Evolutionary conservation across 2,329 filamentous ascomycete species (phyloP).

Genomic region (Talaromyces rugulosus): DNA sequence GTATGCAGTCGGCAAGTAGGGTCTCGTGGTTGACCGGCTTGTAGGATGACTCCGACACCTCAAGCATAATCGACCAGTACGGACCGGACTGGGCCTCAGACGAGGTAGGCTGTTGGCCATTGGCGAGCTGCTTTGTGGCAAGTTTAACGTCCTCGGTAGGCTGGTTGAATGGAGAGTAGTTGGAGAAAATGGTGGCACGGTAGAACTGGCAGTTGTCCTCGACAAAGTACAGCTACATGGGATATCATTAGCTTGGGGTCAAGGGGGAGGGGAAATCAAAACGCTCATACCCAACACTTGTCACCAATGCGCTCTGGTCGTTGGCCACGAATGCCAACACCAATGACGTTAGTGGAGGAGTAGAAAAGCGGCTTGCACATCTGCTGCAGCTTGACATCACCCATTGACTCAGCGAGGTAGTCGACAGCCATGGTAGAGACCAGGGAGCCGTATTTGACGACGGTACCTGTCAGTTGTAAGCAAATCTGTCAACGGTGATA

Average conservation of each 20-base stretch:
- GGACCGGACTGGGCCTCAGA: constrained; percentile 76
- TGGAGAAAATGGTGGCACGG: constrained; percentile 99
- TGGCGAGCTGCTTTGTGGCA: constrained; percentile 75
- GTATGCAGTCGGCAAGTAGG: constrained; percentile 83
- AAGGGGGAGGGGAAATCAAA: background rate
- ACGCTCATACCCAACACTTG: constrained; percentile 79
- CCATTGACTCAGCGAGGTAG: constrained; percentile 79
- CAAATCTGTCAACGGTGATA: background rate
- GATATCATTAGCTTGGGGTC: background rate
- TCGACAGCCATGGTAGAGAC: constrained; percentile 96
- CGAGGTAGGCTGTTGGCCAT: constrained; percentile 74
- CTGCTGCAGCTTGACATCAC: constrained; percentile 73
- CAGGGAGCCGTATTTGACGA: constrained; percentile 64
- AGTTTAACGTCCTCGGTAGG: constrained; percentile 77
- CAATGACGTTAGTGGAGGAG: constrained; percentile 94
- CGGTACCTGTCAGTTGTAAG: constrained; percentile 35
- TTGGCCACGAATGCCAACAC: constrained; percentile 85
- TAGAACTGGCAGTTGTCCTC: constrained; percentile 99
- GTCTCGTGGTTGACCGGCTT: constrained; percentile 87
- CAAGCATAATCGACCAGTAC: constrained; percentile 99
- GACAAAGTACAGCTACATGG: constrained; percentile 83
- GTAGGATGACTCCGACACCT: constrained; percentile 90
- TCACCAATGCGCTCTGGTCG: constrained; percentile 95
- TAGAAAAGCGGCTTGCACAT: constrained; percentile 91
- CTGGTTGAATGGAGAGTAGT: constrained; percentile 99